Base-by-base conservation (phyloP, 129 eudicot species). In the Escallonia herrerae region DNA sequence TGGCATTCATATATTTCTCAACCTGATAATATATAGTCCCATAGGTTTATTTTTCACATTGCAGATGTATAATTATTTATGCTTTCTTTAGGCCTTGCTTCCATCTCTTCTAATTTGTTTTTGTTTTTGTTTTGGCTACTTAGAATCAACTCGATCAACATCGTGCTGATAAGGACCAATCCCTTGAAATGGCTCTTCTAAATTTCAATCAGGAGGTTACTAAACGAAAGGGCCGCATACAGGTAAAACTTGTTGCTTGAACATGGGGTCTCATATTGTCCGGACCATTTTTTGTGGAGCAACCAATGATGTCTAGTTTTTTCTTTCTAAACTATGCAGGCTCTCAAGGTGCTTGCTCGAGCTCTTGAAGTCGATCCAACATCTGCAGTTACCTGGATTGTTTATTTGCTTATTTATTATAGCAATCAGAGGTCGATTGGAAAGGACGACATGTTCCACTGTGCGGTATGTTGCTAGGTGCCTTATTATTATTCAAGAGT, bases 291-390 rank as follows among this genome's bases (percentile, higher is more conserved):
- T 22, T 22, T 22, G 33, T 22, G 33, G 33, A 22, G 33, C 33
- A 0, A 22, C 1, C 33, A 22, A 22, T 22, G 33, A 22, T 22
- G 33, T 22, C 33, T 22, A 0, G 33, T 13, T 33, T 40, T 67
- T 39, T 54, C 50, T 48, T 40, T 42, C 9, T 43, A 6, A 49
- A 68, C 22, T 68, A 49, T 75, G 70, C 72, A 88, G 96, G 86
- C 89, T 62, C 89, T 88, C 53, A 76, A 74, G 56, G 74, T 82
- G 43, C 81, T 88, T 37, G 80, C 84, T 67, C 84, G 81, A 78
- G 87, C 91, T 70, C 78, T 88, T 60, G 89, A 85, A 79, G 81
- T 74, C 44, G 72, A 88, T 73, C 84, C 89, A 22, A 72, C 83
- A 67, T 85, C 83, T 46, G 84, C 70, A 63, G 81, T 72, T 80